Evolutionary conservation across 108 stramenopile species (phyloP).

Genomic region (Epipyxis sp.): DNA sequence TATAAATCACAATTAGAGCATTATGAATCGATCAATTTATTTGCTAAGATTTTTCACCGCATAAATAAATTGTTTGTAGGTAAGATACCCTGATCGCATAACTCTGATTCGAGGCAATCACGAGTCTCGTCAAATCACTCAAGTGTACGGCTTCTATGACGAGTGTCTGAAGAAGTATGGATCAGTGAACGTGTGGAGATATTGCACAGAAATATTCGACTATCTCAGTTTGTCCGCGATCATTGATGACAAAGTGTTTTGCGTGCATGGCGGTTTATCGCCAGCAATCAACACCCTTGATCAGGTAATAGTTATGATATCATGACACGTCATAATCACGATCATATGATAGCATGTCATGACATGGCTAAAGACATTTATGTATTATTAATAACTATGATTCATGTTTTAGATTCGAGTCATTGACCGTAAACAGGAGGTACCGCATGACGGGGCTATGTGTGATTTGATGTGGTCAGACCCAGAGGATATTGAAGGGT

Average conservation of each 20-base stretch:
- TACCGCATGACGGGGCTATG: conserved; percentile 98
- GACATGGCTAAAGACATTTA: no score
- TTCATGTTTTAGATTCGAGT: conserved; percentile 97
- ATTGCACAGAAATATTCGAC: conserved; percentile 98
- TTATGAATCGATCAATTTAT: no score
- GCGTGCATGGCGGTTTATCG: conserved; percentile 91
- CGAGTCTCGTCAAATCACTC: conserved; percentile 91
- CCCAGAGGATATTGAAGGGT: conserved; percentile 95
- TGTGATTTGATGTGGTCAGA: conserved; percentile 98
- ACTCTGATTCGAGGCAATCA: conserved; percentile 97
- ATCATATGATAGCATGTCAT: no score
- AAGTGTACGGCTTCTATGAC: conserved; percentile 99
- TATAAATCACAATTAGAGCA: no score
- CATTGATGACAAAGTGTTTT: conserved; percentile 92
- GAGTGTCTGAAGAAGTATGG: conserved; percentile 97
- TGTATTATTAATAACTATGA: no score
- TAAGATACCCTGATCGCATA: conserved; percentile 91
- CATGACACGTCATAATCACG: background rate
- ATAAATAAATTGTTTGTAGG: conserved; percentile 14
- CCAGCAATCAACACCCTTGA: conserved; percentile 90
- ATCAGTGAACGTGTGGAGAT: conserved; percentile 94
- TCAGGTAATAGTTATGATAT: conserved; percentile 35
- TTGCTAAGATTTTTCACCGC: background rate
- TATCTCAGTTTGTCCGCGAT: conserved; percentile 84
- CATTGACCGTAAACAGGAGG: conserved; percentile 97